Evolutionary conservation across 2,329 filamentous ascomycete species (phyloP).

Genomic region (Peltaster fructicola): DNA sequence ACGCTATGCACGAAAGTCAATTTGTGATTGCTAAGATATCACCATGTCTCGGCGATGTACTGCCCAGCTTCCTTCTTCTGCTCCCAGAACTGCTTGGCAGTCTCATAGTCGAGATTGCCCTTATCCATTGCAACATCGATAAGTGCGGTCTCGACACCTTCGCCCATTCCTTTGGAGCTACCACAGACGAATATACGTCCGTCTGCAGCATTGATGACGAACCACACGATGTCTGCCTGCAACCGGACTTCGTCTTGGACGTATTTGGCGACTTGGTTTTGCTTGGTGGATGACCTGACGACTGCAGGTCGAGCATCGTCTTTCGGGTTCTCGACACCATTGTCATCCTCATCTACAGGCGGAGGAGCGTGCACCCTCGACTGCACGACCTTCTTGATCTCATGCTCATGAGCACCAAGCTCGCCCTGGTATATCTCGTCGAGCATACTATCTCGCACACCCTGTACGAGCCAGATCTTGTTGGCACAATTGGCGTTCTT

Average conservation of each 20-base stretch:
- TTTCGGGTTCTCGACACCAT: conserved; percentile 10
- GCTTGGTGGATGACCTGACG: conserved; percentile 17
- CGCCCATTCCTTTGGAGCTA: conserved; percentile 90
- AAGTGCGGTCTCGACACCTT: conserved; percentile 77
- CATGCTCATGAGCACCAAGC: conserved; percentile 70
- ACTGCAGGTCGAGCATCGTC: conserved; percentile 47
- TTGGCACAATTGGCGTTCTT: conserved; percentile 93
- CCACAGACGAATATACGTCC: conserved; percentile 94
- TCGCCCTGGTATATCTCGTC: conserved; percentile 96
- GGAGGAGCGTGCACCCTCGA: conserved; percentile 18
- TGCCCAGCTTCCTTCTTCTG: conserved; percentile 84
- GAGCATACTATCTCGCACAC: conserved; percentile 79
- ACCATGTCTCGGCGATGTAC: conserved; percentile 59
- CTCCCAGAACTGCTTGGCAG: conserved; percentile 76
- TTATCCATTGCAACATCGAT: conserved; percentile 85
- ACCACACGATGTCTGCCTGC: conserved; percentile 96
- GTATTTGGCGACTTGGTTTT: conserved; percentile 56
- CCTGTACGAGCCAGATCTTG: conserved; percentile 94
- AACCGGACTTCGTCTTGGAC: conserved; percentile 88
- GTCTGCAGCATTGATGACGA: conserved; percentile 89
- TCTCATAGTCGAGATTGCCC: conserved; percentile 65
- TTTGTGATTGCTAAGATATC: too few relatives aligned
- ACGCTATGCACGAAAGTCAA: too few relatives aligned
- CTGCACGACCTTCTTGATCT: conserved; percentile 34
- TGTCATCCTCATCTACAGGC: conserved; percentile 12